phyloP scores from a whole-genome alignment of 495 filamentous ascomycete species.

The Podospora australis region DNA sequence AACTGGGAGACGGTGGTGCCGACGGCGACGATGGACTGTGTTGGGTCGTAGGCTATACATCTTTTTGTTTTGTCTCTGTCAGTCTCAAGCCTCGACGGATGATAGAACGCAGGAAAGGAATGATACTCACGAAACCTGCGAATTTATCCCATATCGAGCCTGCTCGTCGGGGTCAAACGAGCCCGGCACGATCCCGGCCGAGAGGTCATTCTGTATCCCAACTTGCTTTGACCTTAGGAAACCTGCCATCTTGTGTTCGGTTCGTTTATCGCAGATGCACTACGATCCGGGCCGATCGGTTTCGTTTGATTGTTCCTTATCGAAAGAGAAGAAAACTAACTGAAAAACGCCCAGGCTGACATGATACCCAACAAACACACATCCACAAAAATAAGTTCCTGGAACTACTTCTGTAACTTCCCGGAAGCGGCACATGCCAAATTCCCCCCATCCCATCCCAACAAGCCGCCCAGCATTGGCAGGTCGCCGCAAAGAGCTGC shows the following conservation, averaged over 20 bases:
- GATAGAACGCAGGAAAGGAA: not conserved
- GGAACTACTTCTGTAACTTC: too few species aligned
- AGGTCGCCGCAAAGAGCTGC: too few species aligned
- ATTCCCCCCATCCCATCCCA: too few species aligned
- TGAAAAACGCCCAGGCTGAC: too few species aligned
- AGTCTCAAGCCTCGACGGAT: not conserved
- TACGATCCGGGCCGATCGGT: not conserved
- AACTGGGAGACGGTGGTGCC: slow-evolving; percentile 78
- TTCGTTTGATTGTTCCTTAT: slow-evolving; percentile 1
- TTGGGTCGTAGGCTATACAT: slow-evolving; percentile 79
- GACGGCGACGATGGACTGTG: slow-evolving; percentile 89
- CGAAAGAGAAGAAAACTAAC: too few species aligned
- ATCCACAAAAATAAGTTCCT: too few species aligned
- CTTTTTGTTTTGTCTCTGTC: slow-evolving; percentile 29
- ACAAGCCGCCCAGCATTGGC: too few species aligned
- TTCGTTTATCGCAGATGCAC: too few species aligned
- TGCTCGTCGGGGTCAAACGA: slow-evolving; percentile 80
- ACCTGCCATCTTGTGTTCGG: slow-evolving; percentile 55
- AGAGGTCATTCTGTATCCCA: slow-evolving; percentile 85
- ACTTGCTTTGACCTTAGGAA: slow-evolving; percentile 90
- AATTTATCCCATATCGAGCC: slow-evolving; percentile 78
- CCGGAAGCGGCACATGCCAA: too few species aligned
- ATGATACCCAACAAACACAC: too few species aligned
- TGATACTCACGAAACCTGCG: slow-evolving; percentile 57
- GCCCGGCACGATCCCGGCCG: slow-evolving; percentile 65